These are phyloP conservation scores for Amesomyces nigricolor DNA, from an alignment of 2,329 filamentous ascomycete species.

Conservation along the genomic window DNA sequence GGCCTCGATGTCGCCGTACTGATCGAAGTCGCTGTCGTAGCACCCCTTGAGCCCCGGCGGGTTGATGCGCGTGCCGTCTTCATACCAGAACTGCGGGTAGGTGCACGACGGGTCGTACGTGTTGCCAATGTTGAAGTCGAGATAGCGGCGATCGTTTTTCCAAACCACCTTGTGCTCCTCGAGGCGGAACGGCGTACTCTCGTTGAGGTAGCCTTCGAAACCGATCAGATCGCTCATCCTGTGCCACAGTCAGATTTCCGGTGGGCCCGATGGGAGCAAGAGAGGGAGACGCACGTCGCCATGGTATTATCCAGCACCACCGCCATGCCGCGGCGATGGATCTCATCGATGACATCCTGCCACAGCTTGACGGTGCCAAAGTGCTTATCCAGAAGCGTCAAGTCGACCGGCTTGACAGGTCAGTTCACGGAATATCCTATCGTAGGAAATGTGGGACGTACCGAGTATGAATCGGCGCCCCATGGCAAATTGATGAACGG, in stretches of 20 bases:
- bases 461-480: slow-evolving; percentile 53
- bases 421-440: slow-evolving; percentile 12
- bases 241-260: slow-evolving; percentile 11
- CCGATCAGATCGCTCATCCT: slow-evolving; percentile 57
- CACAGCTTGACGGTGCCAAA: slow-evolving; percentile 54
- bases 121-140: slow-evolving; percentile 51
- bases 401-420: slow-evolving; percentile 45
- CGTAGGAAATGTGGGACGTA: slow-evolving; percentile 19
- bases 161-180: slow-evolving; percentile 54
- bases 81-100: slow-evolving; percentile 58
- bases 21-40: slow-evolving; percentile 59
- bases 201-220: slow-evolving; percentile 56
- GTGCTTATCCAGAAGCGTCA: slow-evolving; percentile 58
- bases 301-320: slow-evolving; percentile 62
- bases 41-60: slow-evolving; percentile 49
- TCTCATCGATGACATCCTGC: slow-evolving; percentile 52
- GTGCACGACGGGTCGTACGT: slow-evolving; percentile 47
- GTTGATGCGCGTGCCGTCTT: slow-evolving; percentile 40
- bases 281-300: slow-evolving; percentile 43
- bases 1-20: slow-evolving; percentile 57
- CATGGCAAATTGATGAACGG: slow-evolving; percentile 60
- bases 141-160: slow-evolving; percentile 50
- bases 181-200: slow-evolving; percentile 48
- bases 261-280: not conserved
- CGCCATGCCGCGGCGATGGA: slow-evolving; percentile 60